Conservation (phyloP, 2,329 filamentous ascomycete genomes). For the Drechslera avenae region DNA sequence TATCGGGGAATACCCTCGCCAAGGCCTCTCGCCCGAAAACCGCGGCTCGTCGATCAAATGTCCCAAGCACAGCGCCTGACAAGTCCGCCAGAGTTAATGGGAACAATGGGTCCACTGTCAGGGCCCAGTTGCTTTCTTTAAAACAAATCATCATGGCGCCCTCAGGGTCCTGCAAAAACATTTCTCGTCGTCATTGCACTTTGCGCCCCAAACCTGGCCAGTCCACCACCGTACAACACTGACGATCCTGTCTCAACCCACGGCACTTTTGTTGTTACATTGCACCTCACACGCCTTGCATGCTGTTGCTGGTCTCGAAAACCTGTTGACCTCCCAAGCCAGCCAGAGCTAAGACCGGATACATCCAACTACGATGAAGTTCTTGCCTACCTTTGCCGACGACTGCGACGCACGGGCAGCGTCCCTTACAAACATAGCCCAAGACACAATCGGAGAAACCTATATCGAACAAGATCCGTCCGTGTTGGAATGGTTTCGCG, state of each 20-base stretch:
- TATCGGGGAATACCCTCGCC: slow-evolving; percentile 7
- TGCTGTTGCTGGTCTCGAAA: background rate
- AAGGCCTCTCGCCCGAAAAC: slow-evolving; percentile 24
- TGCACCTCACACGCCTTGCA: background rate
- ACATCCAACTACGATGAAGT: slow-evolving; percentile 7
- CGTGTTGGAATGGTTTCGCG: slow-evolving; percentile 34
- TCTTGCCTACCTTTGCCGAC: slow-evolving; percentile 22
- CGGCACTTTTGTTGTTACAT: background rate
- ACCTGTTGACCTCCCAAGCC: background rate
- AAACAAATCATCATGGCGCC: slow-evolving; percentile 1
- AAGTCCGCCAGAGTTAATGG: slow-evolving; percentile 9
- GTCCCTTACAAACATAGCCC: slow-evolving; percentile 22
- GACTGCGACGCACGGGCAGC: slow-evolving; percentile 19
- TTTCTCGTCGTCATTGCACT: background rate
- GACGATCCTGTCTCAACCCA: background rate
- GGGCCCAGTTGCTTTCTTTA: background rate
- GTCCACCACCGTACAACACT: background rate
- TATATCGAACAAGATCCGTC: slow-evolving; percentile 40
- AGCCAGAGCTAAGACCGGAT: background rate
- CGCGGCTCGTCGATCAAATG: slow-evolving; percentile 19
- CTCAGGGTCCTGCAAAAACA: background rate
- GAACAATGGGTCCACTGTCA: slow-evolving; percentile 3
- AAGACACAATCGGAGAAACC: slow-evolving; percentile 26
- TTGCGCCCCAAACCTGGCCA: background rate
- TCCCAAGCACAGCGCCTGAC: slow-evolving; percentile 13